A percentile compares a stretch with the other conserved stretches of the same genome.
Evolutionary conservation across 1,139 yeast genomes (phyloP).

Genomic region (Saccharomyces hybrid): DNA sequence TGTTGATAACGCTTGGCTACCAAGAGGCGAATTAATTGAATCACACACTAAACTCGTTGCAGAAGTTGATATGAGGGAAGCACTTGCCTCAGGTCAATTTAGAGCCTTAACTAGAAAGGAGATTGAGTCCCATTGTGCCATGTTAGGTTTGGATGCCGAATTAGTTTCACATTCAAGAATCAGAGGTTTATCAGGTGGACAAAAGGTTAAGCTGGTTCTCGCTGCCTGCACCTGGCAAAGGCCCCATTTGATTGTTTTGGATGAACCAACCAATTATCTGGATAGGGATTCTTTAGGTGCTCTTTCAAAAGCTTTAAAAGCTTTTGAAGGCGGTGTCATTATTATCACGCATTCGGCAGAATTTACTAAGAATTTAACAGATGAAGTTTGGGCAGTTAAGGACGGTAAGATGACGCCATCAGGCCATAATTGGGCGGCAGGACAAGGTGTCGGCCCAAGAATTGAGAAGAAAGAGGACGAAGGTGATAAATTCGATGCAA

Average conservation of each 20-base stretch:
- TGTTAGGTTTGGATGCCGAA: constrained; percentile 97
- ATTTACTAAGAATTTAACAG: constrained; percentile 96
- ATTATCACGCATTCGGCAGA: constrained; percentile 99
- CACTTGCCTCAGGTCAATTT: constrained; percentile 99
- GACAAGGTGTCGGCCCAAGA: constrained; percentile 99
- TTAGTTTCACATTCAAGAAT: constrained; percentile 98
- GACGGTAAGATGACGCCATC: constrained; percentile 98
- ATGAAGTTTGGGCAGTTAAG: constrained; percentile 98
- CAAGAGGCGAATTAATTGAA: constrained; percentile 98
- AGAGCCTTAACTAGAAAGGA: constrained; percentile 99
- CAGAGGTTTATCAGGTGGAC: constrained; percentile 99
- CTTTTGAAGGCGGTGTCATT: constrained; percentile 98
- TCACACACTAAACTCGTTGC: constrained; percentile 98
- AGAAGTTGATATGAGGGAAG: constrained; percentile 99
- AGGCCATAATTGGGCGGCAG: constrained; percentile 99
- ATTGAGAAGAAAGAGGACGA: constrained; percentile 89
- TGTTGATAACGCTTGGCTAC: constrained; percentile 98
- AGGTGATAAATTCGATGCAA: constrained; percentile 97
- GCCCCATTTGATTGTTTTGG: constrained; percentile 97
- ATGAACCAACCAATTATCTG: constrained; percentile 97
- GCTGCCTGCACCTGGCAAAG: constrained; percentile 99
- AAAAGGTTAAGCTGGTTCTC: constrained; percentile 95
- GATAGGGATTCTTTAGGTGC: constrained; percentile 99
- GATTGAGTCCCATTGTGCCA: constrained; percentile 94
- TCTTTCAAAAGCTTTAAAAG: constrained; percentile 94